Percentiles rank a stretch among this genome's conserved stretches.
phyloP scores from a whole-genome alignment of 2,329 filamentous ascomycete genomes.

The Colletotrichum gigasporum region DNA sequence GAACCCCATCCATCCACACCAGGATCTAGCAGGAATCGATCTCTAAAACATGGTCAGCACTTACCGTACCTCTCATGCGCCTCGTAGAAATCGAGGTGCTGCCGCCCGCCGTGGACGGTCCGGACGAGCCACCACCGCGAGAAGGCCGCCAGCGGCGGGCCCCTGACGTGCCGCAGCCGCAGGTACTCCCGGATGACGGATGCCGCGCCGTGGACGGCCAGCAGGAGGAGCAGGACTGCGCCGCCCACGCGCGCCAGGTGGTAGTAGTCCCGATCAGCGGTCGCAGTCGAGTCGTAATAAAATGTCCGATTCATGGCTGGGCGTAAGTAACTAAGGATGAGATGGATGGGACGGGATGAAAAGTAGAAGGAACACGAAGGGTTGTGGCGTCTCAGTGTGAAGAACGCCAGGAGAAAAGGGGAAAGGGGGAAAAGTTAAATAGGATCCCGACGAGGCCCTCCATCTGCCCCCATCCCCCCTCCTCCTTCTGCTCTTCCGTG shows the following conservation, averaged over 20 bases:
- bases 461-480: too few species aligned
- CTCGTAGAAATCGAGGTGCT: slow-evolving; percentile 47
- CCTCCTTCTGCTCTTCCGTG: too few species aligned
- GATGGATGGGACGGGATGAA: too few species aligned
- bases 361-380: too few species aligned
- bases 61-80: slow-evolving; percentile 46
- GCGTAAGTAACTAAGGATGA: too few species aligned
- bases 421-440: too few species aligned
- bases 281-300: not conserved
- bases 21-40: too few species aligned
- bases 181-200: slow-evolving; percentile 41
- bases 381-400: too few species aligned
- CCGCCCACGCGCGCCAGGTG: not conserved
- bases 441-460: too few species aligned
- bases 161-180: slow-evolving; percentile 51
- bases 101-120: slow-evolving; percentile 41
- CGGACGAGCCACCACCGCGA: slow-evolving; percentile 51
- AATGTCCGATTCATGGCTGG: not conserved
- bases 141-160: slow-evolving; percentile 47
- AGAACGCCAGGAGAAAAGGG: too few species aligned
- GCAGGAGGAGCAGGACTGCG: slow-evolving; percentile 19
- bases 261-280: slow-evolving; percentile 8
- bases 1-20: too few species aligned
- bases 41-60: too few species aligned
- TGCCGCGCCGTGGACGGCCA: slow-evolving; percentile 23